A percentile compares a stretch with the other conserved stretches of the same genome.
Conservation (phyloP, 1,139 yeast species). For the Magnusiomyces fungicola region DNA sequence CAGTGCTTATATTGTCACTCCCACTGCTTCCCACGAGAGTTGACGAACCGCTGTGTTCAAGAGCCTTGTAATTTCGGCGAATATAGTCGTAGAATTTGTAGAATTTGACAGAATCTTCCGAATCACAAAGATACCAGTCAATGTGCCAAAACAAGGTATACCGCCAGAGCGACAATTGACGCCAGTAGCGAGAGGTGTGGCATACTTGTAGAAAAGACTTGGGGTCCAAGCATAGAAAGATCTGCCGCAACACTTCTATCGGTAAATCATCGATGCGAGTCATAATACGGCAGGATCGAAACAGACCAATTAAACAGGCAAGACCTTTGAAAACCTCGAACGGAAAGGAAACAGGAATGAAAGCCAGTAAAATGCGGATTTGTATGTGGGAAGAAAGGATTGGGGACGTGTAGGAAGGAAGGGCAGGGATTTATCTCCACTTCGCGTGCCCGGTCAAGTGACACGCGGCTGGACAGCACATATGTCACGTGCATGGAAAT, state of each 20-base stretch:
- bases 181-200: conserved; percentile 13
- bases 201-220: conserved; percentile 11
- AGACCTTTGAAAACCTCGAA: too few species aligned
- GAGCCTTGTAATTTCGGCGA: too few species aligned
- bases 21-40: neutral
- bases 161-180: conserved; percentile 14
- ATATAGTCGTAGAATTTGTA: conserved; percentile 7
- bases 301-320: too few species aligned
- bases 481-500: too few species aligned
- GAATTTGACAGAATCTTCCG: neutral
- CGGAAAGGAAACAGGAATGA: too few species aligned
- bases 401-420: too few species aligned
- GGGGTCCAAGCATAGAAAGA: conserved; percentile 13
- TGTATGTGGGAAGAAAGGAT: too few species aligned
- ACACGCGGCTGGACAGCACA: too few species aligned
- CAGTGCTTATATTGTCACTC: neutral
- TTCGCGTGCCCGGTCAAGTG: too few species aligned
- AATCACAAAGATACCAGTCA: conserved; percentile 7
- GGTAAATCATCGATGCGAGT: conserved; percentile 14
- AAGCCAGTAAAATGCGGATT: too few species aligned
- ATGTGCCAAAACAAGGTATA: conserved; percentile 16
- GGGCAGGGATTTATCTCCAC: too few species aligned
- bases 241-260: conserved; percentile 13
- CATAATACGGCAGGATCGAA: neutral
- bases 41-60: too few species aligned